Base-by-base conservation (phyloP, 139 green algal species). In the Volvox reticuliferus region DNA sequence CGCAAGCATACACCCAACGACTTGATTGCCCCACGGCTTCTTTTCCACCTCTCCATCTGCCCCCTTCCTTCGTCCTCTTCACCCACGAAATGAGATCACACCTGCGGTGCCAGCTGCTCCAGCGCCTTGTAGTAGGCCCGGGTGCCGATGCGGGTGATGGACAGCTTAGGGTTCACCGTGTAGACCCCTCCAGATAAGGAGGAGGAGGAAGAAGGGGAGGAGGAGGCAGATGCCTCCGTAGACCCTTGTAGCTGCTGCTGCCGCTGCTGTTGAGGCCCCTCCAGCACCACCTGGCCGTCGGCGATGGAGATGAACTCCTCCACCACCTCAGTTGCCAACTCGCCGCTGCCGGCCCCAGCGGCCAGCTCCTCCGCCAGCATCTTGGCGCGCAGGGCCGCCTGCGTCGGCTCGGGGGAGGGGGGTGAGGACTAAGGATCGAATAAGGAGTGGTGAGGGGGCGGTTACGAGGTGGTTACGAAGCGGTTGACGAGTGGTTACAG, bases 291-390 rank as follows among this genome's bases (percentile, higher is more conserved):
- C 93, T 99, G 97, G 0, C 97, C 97, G 79, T 99, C 97, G 1
- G 95, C 93, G 77, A 99, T 98, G n/a, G 95, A 98, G 93, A 99
- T 98, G 88, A 99, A 97, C 96, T 99, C 97, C 93, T 99, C 97
- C 20, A 99, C 93, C 3, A 96, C 93, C 94, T 97, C 94, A 33
- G 94, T 97, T 26, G 82, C 79, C 33, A 95, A 87, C 85, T 94
- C 93, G 1, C 81, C 84, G 19, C n/a, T n/a, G 26, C 73, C 67
- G 28, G 50, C 61, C 22, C 69, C 50, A 0, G 24, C 18, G 50
- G 91, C 90, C 88, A 92, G 76, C 82, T 93, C 91, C 33, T 84
- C 87, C 21, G 62, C 78, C 55, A 92, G 37, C 76, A 93, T 91
- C 77, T 82, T 87, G 32, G 92, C 87, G 44, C 92, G 77, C 12